Conservation (phyloP, 306 rosid genomes). For the Oxytropis ochrocephala region DNA sequence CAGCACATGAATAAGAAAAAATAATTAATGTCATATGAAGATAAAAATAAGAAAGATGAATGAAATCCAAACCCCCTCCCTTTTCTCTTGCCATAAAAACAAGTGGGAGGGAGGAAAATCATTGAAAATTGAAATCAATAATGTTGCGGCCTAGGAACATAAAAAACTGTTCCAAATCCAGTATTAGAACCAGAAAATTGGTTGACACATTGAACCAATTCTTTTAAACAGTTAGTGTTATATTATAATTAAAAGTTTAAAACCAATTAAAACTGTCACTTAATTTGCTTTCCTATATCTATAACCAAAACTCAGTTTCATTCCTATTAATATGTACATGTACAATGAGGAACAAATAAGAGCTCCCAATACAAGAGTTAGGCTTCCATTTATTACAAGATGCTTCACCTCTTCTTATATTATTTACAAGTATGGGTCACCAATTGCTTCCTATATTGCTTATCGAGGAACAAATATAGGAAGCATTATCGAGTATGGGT, state of each 20-base stretch:
- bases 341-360: neutral
- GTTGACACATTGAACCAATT: neutral
- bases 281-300: neutral
- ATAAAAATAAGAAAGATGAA: neutral
- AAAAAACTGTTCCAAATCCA: neutral
- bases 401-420: neutral
- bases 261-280: neutral
- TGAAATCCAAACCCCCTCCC: neutral
- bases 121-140: neutral
- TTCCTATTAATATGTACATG: neutral
- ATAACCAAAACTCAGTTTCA: neutral
- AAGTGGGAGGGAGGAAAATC: neutral
- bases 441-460: too few species aligned
- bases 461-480: too few species aligned
- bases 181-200: neutral
- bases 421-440: too few species aligned
- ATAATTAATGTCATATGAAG: slow-evolving; percentile 3
- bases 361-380: neutral
- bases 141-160: neutral
- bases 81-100: neutral
- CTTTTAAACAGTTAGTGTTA: neutral
- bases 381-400: neutral
- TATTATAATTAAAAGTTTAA: neutral
- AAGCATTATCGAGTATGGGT: too few species aligned
- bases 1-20: slow-evolving; percentile 49